Evolutionary conservation across 2,329 filamentous ascomycete species (phyloP).

Genomic region (Colletotrichum phormii): DNA sequence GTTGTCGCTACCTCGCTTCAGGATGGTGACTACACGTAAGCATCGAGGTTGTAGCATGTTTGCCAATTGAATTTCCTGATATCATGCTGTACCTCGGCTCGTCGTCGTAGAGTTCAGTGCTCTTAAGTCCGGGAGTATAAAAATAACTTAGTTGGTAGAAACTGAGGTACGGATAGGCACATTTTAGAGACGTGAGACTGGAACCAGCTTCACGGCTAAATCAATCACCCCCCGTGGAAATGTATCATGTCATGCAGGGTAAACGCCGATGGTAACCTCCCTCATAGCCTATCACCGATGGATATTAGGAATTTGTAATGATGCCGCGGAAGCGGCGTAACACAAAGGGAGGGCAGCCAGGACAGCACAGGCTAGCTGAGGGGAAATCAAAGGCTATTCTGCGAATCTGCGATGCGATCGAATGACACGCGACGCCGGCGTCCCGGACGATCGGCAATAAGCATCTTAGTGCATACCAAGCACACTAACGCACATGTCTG

Average conservation of each 20-base stretch:
- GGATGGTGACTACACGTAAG: no score
- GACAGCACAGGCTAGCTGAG: not conserved
- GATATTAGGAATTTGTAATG: not conserved
- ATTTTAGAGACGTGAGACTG: not conserved
- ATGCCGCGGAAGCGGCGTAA: not conserved
- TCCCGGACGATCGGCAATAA: constrained; percentile 21
- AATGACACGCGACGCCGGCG: not conserved
- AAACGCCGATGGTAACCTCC: constrained; percentile 12
- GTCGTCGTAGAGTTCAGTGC: not conserved
- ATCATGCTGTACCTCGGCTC: not conserved
- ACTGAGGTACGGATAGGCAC: not conserved
- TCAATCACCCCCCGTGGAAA: not conserved
- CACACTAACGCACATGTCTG: not conserved
- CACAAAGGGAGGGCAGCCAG: not conserved
- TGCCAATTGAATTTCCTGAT: not conserved
- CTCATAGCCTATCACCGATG: constrained; percentile 21
- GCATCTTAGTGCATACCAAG: not conserved
- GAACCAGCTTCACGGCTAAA: constrained; percentile 4
- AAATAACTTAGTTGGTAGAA: not conserved
- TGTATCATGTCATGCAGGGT: constrained; percentile 1
- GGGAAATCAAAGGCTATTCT: not conserved
- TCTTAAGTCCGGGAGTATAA: not conserved
- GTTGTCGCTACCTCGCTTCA: no score
- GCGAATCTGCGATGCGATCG: not conserved
- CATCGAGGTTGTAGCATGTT: not conserved